A percentile compares a stretch with the other conserved stretches of the same genome.
These are phyloP conservation scores for Fraxinus greggii DNA, from an alignment of 305 asterid genomes.

Conservation along the genomic window DNA sequence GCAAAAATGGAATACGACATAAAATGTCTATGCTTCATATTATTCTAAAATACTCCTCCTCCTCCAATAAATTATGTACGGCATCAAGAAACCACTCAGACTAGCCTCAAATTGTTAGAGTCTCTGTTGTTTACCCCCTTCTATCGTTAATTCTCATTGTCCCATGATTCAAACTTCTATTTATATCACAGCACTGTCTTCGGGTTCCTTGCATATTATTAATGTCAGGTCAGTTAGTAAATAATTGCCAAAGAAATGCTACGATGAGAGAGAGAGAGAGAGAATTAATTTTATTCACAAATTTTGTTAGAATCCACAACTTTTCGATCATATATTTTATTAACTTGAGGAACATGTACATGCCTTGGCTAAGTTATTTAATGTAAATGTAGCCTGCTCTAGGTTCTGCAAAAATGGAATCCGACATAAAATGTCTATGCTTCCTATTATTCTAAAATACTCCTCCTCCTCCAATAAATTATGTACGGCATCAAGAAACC, in stretches of 20 bases:
- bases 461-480: not conserved
- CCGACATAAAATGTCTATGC: not conserved
- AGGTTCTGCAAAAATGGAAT: not conserved
- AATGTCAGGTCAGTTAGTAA: not conserved
- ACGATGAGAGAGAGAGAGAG: not conserved
- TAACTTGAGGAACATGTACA: too few relatives aligned
- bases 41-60: not conserved
- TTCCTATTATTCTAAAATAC: not conserved
- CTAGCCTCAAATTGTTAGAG: conserved; percentile 32
- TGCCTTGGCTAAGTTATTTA: not conserved
- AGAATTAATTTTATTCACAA: too few relatives aligned
- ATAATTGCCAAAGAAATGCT: not conserved
- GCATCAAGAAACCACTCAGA: not conserved
- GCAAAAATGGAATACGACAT: not conserved
- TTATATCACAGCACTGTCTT: conserved; percentile 62
- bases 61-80: conserved; percentile 21
- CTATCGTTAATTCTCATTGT: conserved; percentile 49
- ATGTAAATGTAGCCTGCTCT: not conserved
- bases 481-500: conserved; percentile 17
- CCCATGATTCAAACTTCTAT: conserved; percentile 30
- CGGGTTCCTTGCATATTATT: conserved; percentile 49
- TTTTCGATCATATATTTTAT: too few relatives aligned
- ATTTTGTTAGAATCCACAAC: too few relatives aligned
- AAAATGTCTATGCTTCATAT: not conserved
- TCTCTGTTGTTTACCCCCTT: conserved; percentile 49